Conservation (phyloP, 345 rosid genomes). For the Lenwebbia sp. region DNA sequence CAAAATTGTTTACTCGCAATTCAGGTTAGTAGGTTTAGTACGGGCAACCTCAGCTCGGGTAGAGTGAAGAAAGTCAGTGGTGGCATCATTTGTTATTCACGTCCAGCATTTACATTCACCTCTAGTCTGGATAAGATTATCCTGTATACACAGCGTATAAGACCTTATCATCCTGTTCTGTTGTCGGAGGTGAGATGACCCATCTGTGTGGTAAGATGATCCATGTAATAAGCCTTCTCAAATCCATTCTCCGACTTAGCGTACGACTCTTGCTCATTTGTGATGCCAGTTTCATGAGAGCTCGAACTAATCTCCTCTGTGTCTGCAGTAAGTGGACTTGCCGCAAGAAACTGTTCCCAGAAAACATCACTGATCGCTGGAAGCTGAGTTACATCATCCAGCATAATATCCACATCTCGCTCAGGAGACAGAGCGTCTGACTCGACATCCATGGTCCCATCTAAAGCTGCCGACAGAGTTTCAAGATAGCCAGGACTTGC, state of each 20-base stretch:
- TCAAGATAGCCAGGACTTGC: constrained; percentile 32
- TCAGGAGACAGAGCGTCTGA: constrained; percentile 28
- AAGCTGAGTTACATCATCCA: constrained; percentile 40
- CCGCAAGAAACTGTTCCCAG: constrained; percentile 60
- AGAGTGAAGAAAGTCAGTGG: background rate
- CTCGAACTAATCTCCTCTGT: constrained; percentile 37
- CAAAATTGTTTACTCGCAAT: background rate
- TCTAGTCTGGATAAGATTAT: background rate
- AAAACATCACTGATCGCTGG: constrained; percentile 47
- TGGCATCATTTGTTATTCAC: background rate
- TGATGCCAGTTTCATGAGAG: constrained; percentile 1
- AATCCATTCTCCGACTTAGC: constrained; percentile 25
- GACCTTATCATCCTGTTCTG: constrained; percentile 16
- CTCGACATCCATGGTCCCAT: constrained; percentile 20
- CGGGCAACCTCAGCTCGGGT: background rate
- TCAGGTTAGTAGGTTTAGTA: background rate
- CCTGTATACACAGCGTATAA: constrained; percentile 10
- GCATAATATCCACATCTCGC: constrained; percentile 25
- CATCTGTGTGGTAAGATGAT: constrained; percentile 62
- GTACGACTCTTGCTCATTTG: constrained; percentile 7
- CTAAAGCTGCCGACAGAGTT: constrained; percentile 23
- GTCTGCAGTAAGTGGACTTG: constrained; percentile 36
- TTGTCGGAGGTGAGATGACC: constrained; percentile 48
- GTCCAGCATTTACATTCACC: background rate
- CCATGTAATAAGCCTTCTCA: constrained; percentile 39